These are phyloP conservation scores for Phylloporus rhodoxanthus DNA, from an alignment of 768 basidiomycete genomes.

Conservation along the genomic window DNA sequence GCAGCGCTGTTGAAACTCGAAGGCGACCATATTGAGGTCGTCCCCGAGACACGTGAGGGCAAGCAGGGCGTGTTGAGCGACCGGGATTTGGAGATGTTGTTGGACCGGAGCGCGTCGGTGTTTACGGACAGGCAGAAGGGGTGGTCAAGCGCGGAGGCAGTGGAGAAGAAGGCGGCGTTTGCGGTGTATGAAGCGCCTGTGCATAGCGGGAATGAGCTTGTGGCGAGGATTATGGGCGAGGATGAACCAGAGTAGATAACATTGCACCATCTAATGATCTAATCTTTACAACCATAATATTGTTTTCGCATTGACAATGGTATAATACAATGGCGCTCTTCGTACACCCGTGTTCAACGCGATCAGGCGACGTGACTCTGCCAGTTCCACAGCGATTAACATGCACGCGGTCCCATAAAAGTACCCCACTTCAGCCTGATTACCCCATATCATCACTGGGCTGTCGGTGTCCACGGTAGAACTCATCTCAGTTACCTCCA, in stretches of 20 bases:
- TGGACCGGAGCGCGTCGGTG: constrained; percentile 74
- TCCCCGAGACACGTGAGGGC: constrained; percentile 59
- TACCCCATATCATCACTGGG: neutral
- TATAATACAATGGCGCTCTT: neutral
- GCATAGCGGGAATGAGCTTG: constrained; percentile 58
- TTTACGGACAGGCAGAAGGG: constrained; percentile 66
- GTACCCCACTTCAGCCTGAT: constrained; percentile 1
- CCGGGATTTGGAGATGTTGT: constrained; percentile 68
- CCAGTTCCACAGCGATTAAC: constrained; percentile 5
- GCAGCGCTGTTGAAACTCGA: constrained; percentile 72
- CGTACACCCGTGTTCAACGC: neutral
- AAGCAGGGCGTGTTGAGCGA: constrained; percentile 75
- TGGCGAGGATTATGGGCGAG: constrained; percentile 64
- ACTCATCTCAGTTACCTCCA: constrained; percentile 11
- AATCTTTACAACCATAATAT: too few species aligned
- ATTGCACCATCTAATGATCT: too few species aligned
- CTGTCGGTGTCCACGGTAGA: neutral
- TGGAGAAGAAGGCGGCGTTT: constrained; percentile 51
- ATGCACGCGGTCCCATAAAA: constrained; percentile 15
- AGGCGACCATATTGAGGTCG: constrained; percentile 85
- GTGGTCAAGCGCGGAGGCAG: constrained; percentile 51
- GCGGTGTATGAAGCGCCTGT: constrained; percentile 69
- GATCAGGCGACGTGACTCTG: neutral
- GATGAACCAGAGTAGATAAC: constrained; percentile 16
- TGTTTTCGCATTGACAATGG: too few species aligned